Conservation (phyloP, 2,329 filamentous ascomycete species). For the Fusarium mundagurra region DNA sequence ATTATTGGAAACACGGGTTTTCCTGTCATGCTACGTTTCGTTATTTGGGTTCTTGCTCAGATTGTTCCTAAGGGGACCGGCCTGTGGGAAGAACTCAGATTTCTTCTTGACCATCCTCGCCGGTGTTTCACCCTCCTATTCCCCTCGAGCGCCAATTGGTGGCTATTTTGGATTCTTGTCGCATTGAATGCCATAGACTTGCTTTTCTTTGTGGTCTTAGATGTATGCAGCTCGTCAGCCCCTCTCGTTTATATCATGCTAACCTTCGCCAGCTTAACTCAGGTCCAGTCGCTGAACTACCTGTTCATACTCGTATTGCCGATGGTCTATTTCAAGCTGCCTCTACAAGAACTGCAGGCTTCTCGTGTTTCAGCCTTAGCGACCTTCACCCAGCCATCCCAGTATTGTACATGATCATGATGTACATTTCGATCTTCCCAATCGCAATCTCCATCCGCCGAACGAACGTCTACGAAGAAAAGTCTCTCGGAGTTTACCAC, state of each 20-base stretch:
- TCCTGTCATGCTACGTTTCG: constrained; percentile 90
- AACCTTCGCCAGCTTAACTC: constrained; percentile 70
- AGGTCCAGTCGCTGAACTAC: constrained; percentile 71
- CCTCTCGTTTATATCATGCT: constrained; percentile 18
- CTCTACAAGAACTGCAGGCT: constrained; percentile 90
- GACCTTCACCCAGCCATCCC: constrained; percentile 89
- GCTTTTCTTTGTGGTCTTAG: constrained; percentile 90
- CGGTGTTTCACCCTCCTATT: constrained; percentile 97
- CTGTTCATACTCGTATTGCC: constrained; percentile 79
- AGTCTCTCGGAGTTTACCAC: constrained; percentile 78
- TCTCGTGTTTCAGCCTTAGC: constrained; percentile 81
- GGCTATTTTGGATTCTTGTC: constrained; percentile 88
- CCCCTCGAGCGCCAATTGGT: constrained; percentile 91
- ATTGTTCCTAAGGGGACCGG: constrained; percentile 72
- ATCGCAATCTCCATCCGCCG: constrained; percentile 94
- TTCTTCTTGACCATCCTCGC: constrained; percentile 92
- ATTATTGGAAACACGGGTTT: constrained; percentile 96
- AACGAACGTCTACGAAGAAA: constrained; percentile 97
- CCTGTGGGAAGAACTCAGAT: constrained; percentile 88
- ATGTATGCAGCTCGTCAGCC: constrained; percentile 66
- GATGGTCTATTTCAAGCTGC: constrained; percentile 91
- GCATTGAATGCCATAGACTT: constrained; percentile 85
- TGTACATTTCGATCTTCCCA: constrained; percentile 98
- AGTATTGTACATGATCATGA: constrained; percentile 96
- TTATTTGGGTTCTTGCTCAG: constrained; percentile 85